Conservation (phyloP, 805 yeast species). For the Yarrowia deformans region DNA sequence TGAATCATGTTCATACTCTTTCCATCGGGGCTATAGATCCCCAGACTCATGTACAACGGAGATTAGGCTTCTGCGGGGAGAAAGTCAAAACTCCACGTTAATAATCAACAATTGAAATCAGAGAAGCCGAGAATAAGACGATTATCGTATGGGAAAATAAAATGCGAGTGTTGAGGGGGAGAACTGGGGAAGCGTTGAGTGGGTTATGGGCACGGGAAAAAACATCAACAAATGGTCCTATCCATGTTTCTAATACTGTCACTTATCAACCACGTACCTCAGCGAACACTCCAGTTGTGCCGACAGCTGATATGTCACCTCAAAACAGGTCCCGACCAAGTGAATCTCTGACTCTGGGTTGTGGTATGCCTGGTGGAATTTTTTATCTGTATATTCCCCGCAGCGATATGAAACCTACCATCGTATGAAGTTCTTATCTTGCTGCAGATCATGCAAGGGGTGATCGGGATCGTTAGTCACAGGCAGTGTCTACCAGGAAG, state of each 20-base stretch:
- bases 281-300: neutral
- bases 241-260: too few relatives aligned
- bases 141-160: neutral
- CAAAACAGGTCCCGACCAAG: neutral
- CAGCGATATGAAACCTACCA: conserved; percentile 18
- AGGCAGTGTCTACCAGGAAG: too few relatives aligned
- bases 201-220: too few relatives aligned
- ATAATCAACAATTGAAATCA: conserved; percentile 6
- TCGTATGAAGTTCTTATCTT: conserved; percentile 18
- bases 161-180: neutral
- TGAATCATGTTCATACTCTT: neutral
- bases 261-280: too few relatives aligned
- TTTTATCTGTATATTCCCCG: conserved; percentile 9
- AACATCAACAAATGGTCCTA: too few relatives aligned
- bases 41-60: neutral
- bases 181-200: neutral
- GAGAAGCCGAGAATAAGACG: conserved; percentile 19
- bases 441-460: conserved; percentile 31
- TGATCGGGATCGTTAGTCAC: neutral
- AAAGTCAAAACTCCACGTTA: conserved; percentile 6
- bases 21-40: neutral
- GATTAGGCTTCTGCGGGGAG: conserved; percentile 25
- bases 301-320: neutral
- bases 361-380: neutral
- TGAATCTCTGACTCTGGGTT: neutral